phyloP scores from a whole-genome alignment of 2,329 filamentous ascomycete genomes.

The Hypoxylon sp. region DNA sequence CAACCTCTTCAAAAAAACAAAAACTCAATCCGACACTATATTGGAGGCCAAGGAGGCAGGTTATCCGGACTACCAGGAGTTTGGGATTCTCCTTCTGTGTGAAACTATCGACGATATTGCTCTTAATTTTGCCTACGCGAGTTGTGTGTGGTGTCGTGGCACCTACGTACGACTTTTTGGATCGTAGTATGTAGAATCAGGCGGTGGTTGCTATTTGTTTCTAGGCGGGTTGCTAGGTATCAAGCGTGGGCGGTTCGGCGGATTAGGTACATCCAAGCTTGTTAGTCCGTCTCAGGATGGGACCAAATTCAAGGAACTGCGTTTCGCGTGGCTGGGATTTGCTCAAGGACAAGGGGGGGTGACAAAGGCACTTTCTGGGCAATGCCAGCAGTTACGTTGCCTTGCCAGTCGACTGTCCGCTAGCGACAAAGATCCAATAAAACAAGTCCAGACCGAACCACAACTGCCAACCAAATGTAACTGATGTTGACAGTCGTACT shows the following conservation, averaged over 20 bases:
- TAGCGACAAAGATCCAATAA: slow-evolving; percentile 32
- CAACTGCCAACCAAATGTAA: slow-evolving; percentile 30
- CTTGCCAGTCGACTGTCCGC: slow-evolving; percentile 27
- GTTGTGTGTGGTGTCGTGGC: slow-evolving; percentile 17
- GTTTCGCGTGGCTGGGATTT: slow-evolving; percentile 50
- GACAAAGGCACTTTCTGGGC: slow-evolving; percentile 30
- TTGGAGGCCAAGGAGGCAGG: background rate
- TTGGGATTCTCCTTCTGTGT: slow-evolving; percentile 16
- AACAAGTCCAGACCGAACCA: slow-evolving; percentile 26
- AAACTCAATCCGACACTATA: slow-evolving; percentile 16
- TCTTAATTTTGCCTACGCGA: slow-evolving; percentile 25
- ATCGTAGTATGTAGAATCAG: slow-evolving; percentile 31
- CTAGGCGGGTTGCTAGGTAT: slow-evolving; percentile 37
- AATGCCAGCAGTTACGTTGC: slow-evolving; percentile 43
- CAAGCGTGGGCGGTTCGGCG: slow-evolving; percentile 23
- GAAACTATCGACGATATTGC: slow-evolving; percentile 21
- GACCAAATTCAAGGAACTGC: slow-evolving; percentile 46
- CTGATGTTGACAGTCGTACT: slow-evolving; percentile 31
- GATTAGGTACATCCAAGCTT: slow-evolving; percentile 43
- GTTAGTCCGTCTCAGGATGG: slow-evolving; percentile 49
- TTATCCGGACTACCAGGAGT: slow-evolving; percentile 19
- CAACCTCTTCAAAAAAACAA: slow-evolving; percentile 3
- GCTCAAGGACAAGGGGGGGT: slow-evolving; percentile 29
- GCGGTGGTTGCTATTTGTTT: slow-evolving; percentile 39
- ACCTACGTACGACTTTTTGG: slow-evolving; percentile 26